A percentile compares a stretch with the other conserved stretches of the same genome.
Conservation (phyloP, 495 filamentous ascomycete genomes). For the Haplographium delicatum region DNA sequence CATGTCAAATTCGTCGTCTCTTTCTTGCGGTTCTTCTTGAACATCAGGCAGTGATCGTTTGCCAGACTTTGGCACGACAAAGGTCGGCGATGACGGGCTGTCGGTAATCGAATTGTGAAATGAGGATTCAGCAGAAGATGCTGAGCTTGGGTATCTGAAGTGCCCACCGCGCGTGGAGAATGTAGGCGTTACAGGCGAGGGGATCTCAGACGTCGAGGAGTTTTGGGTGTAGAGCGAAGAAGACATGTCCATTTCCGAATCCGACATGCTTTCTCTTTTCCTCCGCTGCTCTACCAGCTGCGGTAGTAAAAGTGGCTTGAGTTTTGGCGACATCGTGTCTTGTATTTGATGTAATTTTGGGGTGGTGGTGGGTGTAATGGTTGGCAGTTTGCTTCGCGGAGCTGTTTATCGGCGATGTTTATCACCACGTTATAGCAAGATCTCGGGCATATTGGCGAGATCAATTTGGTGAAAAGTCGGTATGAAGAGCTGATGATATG, state of each 20-base stretch:
- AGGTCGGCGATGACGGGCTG: slow-evolving; percentile 38
- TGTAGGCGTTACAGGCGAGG: slow-evolving; percentile 56
- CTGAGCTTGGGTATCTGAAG: slow-evolving; percentile 48
- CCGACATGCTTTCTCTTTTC: slow-evolving; percentile 33
- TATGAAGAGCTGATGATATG: background rate
- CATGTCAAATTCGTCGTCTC: slow-evolving; percentile 50
- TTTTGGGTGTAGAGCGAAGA: slow-evolving; percentile 24
- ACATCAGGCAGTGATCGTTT: slow-evolving; percentile 49
- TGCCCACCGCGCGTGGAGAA: slow-evolving; percentile 52
- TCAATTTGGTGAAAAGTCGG: background rate
- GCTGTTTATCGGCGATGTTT: background rate
- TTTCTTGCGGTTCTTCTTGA: slow-evolving; percentile 48
- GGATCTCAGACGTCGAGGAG: slow-evolving; percentile 52
- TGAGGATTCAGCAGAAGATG: slow-evolving; percentile 43
- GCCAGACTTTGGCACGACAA: slow-evolving; percentile 34
- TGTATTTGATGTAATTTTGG: slow-evolving; percentile 18
- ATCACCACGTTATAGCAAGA: too few species aligned
- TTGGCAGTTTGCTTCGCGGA: slow-evolving; percentile 2
- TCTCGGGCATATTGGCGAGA: too few species aligned
- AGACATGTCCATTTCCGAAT: slow-evolving; percentile 22
- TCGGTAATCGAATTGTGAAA: slow-evolving; percentile 33
- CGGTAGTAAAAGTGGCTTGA: slow-evolving; percentile 46
- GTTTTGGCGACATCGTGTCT: slow-evolving; percentile 41
- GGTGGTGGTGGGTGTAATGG: slow-evolving; percentile 17
- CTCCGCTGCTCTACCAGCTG: slow-evolving; percentile 47